These are phyloP conservation scores for Calocera viscosa DNA, from an alignment of 768 basidiomycete species.

Conservation along the genomic window DNA sequence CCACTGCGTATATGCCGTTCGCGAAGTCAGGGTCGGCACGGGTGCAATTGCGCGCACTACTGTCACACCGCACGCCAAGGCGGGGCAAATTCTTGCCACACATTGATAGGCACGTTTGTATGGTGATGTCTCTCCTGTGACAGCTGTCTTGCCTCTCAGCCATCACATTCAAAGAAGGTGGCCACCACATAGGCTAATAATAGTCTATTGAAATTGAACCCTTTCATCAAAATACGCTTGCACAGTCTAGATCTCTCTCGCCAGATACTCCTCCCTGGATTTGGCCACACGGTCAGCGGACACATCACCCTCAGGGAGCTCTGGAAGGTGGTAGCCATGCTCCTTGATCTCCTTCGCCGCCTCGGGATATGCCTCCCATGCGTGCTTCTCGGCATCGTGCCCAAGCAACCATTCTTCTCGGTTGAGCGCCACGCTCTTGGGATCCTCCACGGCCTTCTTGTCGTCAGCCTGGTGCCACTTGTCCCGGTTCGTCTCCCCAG, in stretches of 20 bases:
- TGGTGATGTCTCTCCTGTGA: too few species aligned
- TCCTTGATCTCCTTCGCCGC: conserved; percentile 19
- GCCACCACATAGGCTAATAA: too few species aligned
- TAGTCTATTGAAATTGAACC: too few species aligned
- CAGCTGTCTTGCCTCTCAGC: too few species aligned
- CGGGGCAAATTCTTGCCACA: too few species aligned
- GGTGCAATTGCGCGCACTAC: not conserved
- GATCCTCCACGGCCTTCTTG: conserved; percentile 14
- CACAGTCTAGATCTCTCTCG: not conserved
- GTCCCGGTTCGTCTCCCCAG: conserved; percentile 23
- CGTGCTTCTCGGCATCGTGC: conserved; percentile 24
- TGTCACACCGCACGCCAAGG: too few species aligned
- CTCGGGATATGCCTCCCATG: conserved; percentile 19
- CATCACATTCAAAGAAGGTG: too few species aligned
- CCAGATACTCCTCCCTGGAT: not conserved
- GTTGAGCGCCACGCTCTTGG: conserved; percentile 16
- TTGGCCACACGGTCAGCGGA: not conserved
- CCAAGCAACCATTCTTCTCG: conserved; percentile 24
- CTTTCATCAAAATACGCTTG: not conserved
- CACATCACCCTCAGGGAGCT: conserved; percentile 12
- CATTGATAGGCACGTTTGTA: too few species aligned
- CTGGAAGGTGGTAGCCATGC: conserved; percentile 22
- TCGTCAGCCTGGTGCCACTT: conserved; percentile 21
- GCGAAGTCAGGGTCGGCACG: not conserved
- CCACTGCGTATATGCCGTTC: not conserved